Conservation (phyloP, 2,329 filamentous ascomycete species). For the Colletotrichum nymphaeae region DNA sequence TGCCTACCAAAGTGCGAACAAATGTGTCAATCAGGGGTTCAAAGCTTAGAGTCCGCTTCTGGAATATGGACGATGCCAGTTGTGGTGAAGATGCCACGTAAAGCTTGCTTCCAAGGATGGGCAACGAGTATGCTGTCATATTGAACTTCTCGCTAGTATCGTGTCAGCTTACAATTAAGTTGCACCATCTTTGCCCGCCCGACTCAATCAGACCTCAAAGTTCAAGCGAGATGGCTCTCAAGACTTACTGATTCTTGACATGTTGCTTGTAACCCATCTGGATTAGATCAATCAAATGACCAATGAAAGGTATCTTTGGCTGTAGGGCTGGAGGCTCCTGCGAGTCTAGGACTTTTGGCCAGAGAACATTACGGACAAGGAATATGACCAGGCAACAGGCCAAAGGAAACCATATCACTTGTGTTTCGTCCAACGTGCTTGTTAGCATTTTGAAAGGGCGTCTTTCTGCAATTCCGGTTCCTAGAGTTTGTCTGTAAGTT, state of each 20-base stretch:
- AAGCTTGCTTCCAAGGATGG: conserved; percentile 53
- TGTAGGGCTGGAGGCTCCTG: conserved; percentile 55
- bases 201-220: not conserved
- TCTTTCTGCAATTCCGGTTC: not conserved
- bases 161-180: not conserved
- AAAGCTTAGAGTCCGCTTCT: conserved; percentile 53
- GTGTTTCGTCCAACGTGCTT: not conserved
- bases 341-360: conserved; percentile 34
- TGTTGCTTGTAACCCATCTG: conserved; percentile 31
- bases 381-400: not conserved
- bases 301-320: conserved; percentile 54
- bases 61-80: conserved; percentile 52
- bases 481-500: not conserved
- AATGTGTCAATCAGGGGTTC: conserved; percentile 52
- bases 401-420: not conserved
- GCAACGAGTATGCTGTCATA: conserved; percentile 53
- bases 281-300: conserved; percentile 57
- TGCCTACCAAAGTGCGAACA: conserved; percentile 49
- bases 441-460: not conserved
- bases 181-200: not conserved
- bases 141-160: not conserved
- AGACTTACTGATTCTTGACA: not conserved
- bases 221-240: too few species aligned
- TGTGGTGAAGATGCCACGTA: conserved; percentile 55
- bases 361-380: not conserved